These are phyloP conservation scores for Condylostoma magnum DNA, from an alignment of 169 alveolate genomes.

Conservation along the genomic window DNA sequence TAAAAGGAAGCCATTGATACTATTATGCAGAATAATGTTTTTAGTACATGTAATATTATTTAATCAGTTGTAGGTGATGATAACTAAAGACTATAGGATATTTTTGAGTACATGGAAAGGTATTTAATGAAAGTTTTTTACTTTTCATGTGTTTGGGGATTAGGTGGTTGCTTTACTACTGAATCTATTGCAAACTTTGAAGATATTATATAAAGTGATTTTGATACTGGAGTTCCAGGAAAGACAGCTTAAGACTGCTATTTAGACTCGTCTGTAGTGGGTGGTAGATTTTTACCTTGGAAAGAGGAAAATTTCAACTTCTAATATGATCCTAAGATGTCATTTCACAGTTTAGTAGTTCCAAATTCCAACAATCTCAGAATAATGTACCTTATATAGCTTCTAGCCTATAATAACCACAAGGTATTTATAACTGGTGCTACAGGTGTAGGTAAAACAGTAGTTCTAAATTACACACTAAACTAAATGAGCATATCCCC, in stretches of 20 bases:
- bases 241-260: slow-evolving; percentile 71
- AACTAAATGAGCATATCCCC: slow-evolving; percentile 70
- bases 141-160: not conserved
- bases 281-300: slow-evolving; percentile 70
- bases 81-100: too few species aligned
- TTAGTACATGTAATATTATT: too few species aligned
- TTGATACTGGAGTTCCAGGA: slow-evolving; percentile 38
- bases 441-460: slow-evolving; percentile 93
- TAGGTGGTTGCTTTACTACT: too few species aligned
- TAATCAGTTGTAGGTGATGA: too few species aligned
- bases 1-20: too few species aligned
- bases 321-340: slow-evolving; percentile 63
- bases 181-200: too few species aligned
- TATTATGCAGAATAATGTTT: too few species aligned
- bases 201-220: too few species aligned
- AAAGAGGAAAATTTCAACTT: slow-evolving; percentile 66
- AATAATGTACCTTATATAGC: slow-evolving; percentile 70
- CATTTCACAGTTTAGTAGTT: slow-evolving; percentile 79
- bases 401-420: slow-evolving; percentile 57
- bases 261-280: slow-evolving; percentile 46
- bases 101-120: not conserved
- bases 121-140: not conserved
- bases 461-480: slow-evolving; percentile 72
- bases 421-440: slow-evolving; percentile 86
- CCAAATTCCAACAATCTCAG: slow-evolving; percentile 88